Percentiles rank a stretch among this genome's conserved stretches.
Evolutionary conservation across 2,329 filamentous ascomycete species (phyloP).

Genomic region (Ophiostoma perfectum): DNA sequence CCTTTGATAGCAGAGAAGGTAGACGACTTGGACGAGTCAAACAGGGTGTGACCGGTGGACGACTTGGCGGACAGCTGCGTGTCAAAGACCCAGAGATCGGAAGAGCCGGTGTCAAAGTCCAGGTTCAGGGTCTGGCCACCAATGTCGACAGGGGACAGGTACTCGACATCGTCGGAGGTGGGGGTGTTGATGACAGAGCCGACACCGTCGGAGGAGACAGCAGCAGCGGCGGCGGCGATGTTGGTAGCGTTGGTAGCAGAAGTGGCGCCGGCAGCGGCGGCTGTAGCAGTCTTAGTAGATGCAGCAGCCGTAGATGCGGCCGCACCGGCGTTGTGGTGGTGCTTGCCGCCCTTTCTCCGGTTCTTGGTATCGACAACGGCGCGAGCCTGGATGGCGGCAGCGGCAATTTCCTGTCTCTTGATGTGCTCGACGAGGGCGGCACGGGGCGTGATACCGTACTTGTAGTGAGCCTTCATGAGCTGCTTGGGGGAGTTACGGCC

Average conservation of each 20-base stretch:
- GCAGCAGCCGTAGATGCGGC: not conserved
- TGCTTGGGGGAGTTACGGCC: slow-evolving; percentile 53
- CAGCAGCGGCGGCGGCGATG: slow-evolving; percentile 27
- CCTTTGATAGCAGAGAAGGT: slow-evolving; percentile 37
- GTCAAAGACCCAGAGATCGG: slow-evolving; percentile 71
- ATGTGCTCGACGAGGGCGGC: slow-evolving; percentile 39
- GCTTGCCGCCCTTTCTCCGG: slow-evolving; percentile 14
- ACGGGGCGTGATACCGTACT: slow-evolving; percentile 55
- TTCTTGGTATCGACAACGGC: slow-evolving; percentile 5
- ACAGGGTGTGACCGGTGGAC: slow-evolving; percentile 45
- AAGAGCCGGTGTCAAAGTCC: slow-evolving; percentile 71
- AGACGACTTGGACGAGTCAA: slow-evolving; percentile 36
- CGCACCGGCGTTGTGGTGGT: slow-evolving; percentile 12
- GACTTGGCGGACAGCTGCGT: slow-evolving; percentile 45
- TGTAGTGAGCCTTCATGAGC: slow-evolving; percentile 61
- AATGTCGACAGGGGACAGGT: slow-evolving; percentile 63
- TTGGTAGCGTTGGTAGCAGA: slow-evolving; percentile 17
- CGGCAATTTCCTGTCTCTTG: slow-evolving; percentile 28
- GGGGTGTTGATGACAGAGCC: slow-evolving; percentile 61
- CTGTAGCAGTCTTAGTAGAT: not conserved
- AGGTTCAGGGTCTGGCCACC: slow-evolving; percentile 64
- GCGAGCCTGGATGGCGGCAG: slow-evolving; percentile 22
- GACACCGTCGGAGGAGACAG: slow-evolving; percentile 32
- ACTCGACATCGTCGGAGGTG: slow-evolving; percentile 61
- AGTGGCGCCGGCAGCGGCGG: not conserved